Evolutionary conservation across 2,329 filamentous ascomycete species (phyloP).

Genomic region (Leptographium lundbergii): DNA sequence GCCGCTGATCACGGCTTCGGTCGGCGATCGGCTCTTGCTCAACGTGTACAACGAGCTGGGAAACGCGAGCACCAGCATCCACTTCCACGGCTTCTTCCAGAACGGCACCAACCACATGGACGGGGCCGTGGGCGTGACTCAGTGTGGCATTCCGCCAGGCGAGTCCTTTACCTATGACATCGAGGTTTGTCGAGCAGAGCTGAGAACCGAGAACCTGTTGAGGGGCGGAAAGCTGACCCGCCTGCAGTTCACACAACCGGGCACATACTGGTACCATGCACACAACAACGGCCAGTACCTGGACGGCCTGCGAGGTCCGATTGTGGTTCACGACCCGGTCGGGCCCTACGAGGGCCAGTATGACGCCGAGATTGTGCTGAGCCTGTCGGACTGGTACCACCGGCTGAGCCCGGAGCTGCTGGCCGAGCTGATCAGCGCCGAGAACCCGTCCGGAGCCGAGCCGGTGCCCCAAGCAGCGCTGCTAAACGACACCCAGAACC

Average conservation of each 20-base stretch:
- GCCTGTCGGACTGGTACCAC: conserved; percentile 61
- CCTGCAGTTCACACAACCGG: conserved; percentile 24
- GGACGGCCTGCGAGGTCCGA: conserved; percentile 49
- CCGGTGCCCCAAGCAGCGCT: conserved; percentile 56
- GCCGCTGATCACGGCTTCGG: conserved; percentile 48
- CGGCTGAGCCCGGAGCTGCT: conserved; percentile 36
- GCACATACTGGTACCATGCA: conserved; percentile 74
- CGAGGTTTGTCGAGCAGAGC: conserved; percentile 27
- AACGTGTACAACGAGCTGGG: conserved; percentile 46
- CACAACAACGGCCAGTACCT: conserved; percentile 57
- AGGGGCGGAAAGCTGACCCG: not conserved
- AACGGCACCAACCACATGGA: conserved; percentile 58
- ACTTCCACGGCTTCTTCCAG: conserved; percentile 61
- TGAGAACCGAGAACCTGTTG: no score
- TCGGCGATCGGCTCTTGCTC: conserved; percentile 48
- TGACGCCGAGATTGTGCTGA: conserved; percentile 53
- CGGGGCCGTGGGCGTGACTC: conserved; percentile 51
- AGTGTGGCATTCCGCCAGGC: conserved; percentile 54
- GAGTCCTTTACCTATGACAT: conserved; percentile 56
- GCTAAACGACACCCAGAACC: conserved; percentile 57
- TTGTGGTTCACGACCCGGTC: conserved; percentile 50
- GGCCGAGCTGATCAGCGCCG: conserved; percentile 34
- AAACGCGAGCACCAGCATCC: conserved; percentile 50
- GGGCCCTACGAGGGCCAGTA: conserved; percentile 43
- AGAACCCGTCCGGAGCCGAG: conserved; percentile 45